Conservation (phyloP, 306 rosid genomes). For the Senna tora region DNA sequence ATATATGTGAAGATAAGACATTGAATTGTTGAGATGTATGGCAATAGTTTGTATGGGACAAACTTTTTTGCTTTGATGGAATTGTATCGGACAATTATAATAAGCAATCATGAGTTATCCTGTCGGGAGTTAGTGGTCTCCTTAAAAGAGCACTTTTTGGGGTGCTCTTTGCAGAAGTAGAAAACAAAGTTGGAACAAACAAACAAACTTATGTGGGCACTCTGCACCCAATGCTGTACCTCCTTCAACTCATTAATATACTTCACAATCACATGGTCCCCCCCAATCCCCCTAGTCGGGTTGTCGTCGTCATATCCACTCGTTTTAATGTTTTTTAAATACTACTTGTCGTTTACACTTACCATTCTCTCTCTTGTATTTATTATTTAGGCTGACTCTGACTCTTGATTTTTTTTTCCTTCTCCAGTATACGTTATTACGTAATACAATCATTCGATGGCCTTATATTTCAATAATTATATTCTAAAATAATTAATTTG, state of each 20-base stretch:
- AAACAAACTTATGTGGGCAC: conserved; percentile 7
- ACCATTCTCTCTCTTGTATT: too few relatives aligned
- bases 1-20: too few relatives aligned
- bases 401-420: too few relatives aligned
- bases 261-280: background rate
- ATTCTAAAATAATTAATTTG: too few relatives aligned
- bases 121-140: conserved; percentile 36
- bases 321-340: conserved; percentile 10
- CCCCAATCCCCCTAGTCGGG: background rate
- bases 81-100: background rate
- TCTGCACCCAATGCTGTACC: background rate
- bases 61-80: too few relatives aligned
- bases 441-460: too few relatives aligned
- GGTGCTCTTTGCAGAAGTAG: background rate
- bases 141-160: conserved; percentile 36
- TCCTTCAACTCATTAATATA: background rate
- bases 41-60: too few relatives aligned
- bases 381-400: too few relatives aligned
- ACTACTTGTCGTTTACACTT: background rate
- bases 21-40: background rate
- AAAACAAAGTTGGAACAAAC: conserved; percentile 16
- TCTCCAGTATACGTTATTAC: too few relatives aligned
- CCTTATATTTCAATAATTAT: too few relatives aligned
- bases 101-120: background rate
- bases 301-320: conserved; percentile 37